Conservation (phyloP, 306 rosid genomes). For the Quercus variabilis region DNA sequence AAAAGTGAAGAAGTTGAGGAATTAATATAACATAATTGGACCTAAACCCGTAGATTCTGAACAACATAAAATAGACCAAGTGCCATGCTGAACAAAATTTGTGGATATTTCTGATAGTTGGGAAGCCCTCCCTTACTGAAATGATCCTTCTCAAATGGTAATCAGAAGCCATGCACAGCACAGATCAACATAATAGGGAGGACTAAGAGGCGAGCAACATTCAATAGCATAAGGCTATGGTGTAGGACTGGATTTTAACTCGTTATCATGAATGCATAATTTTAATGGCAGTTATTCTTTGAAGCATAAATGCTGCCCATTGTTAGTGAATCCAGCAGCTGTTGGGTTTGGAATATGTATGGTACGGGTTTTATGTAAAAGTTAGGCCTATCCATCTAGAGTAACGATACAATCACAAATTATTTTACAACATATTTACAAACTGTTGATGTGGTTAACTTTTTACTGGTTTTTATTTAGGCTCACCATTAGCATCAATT, state of each 20-base stretch:
- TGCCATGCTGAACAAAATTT: background rate
- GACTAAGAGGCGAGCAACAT: background rate
- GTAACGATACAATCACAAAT: no score
- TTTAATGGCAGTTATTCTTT: background rate
- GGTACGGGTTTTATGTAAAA: no score
- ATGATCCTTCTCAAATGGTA: background rate
- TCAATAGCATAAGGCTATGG: background rate
- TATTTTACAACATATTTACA: no score
- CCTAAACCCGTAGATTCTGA: no score
- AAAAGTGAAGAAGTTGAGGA: no score
- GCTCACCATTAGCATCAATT: no score
- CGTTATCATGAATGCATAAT: background rate
- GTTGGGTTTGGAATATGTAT: no score
- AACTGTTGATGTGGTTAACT: no score
- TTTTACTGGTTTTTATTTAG: no score
- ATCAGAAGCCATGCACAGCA: background rate
- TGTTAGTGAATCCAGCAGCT: background rate
- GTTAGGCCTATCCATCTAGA: background rate
- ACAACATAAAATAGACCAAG: background rate
- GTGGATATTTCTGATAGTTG: background rate
- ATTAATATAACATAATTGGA: no score
- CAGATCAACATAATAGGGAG: background rate
- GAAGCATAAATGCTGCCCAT: background rate
- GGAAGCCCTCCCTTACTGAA: background rate
- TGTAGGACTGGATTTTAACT: no score